phyloP scores from a whole-genome alignment of 1,284 basidiomycete genomes.

The Blastosporella zonata region DNA sequence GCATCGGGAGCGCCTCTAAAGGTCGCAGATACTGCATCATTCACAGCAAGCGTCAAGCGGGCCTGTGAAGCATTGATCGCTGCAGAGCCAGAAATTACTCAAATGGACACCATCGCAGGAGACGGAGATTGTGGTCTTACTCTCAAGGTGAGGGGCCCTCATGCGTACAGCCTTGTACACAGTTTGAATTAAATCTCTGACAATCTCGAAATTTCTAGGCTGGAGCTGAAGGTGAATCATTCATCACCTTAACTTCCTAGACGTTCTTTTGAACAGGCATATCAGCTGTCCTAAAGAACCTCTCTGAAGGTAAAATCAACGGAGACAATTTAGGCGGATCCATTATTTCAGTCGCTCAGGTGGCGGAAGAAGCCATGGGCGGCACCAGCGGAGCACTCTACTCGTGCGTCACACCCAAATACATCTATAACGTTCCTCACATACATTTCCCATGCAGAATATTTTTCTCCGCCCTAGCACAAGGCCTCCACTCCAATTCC shows the following conservation, averaged over 20 bases:
- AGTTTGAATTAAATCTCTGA: no score
- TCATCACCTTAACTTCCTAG: neutral
- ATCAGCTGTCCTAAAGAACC: constrained; percentile 50
- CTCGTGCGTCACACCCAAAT: constrained; percentile 50
- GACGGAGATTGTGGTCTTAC: constrained; percentile 80
- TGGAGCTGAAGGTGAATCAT: constrained; percentile 33
- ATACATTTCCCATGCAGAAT: constrained; percentile 50
- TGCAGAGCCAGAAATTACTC: constrained; percentile 86
- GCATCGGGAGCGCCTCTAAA: constrained; percentile 26
- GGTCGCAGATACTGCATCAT: constrained; percentile 44
- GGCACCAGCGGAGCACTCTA: constrained; percentile 92
- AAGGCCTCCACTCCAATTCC: constrained; percentile 56
- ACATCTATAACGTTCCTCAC: neutral
- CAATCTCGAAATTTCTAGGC: no score
- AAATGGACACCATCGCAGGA: constrained; percentile 78
- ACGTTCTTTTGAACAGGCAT: neutral
- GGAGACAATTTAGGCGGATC: constrained; percentile 60
- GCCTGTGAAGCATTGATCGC: constrained; percentile 71
- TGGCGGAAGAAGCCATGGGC: constrained; percentile 86
- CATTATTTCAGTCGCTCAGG: constrained; percentile 68
- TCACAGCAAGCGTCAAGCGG: constrained; percentile 55
- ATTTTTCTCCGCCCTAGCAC: constrained; percentile 83
- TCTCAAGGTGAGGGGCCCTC: constrained; percentile 57
- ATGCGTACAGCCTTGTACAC: no score
- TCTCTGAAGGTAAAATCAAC: constrained; percentile 48